Percentiles rank a stretch among this genome's conserved stretches.
Conservation (phyloP, 148 eudicot genomes). For the Amaranthus hypochondriacus region DNA sequence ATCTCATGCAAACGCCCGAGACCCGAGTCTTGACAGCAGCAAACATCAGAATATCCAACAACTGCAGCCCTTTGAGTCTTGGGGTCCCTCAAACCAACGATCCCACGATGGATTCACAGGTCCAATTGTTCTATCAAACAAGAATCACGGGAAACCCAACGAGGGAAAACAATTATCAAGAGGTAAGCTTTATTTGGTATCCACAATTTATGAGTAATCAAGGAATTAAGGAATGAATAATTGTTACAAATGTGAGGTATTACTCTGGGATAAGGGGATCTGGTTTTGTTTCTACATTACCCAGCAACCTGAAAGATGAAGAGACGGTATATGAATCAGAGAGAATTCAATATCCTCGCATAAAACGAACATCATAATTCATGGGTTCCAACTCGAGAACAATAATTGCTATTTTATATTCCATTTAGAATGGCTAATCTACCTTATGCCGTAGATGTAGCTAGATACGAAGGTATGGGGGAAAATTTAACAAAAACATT, state of each 20-base stretch:
- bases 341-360: no score
- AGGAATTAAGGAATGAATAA: neutral
- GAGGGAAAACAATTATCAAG: neutral
- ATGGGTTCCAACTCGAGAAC: no score
- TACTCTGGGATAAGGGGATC: slow-evolving; percentile 86
- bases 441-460: no score
- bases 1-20: neutral
- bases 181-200: neutral
- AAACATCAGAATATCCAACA: slow-evolving; percentile 62
- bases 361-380: no score
- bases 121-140: slow-evolving; percentile 43
- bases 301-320: slow-evolving; percentile 40
- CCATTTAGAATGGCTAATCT: no score
- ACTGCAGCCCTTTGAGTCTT: slow-evolving; percentile 53
- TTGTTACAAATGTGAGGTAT: slow-evolving; percentile 11
- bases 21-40: neutral
- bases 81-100: slow-evolving; percentile 88
- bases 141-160: neutral
- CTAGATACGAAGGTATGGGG: no score
- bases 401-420: no score
- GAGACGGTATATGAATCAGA: neutral
- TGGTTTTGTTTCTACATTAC: slow-evolving; percentile 53
- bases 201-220: neutral
- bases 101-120: slow-evolving; percentile 71
- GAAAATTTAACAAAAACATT: no score